These are phyloP conservation scores for Solanum paucissectum DNA, from an alignment of 257 asterid species.

Conservation along the genomic window DNA sequence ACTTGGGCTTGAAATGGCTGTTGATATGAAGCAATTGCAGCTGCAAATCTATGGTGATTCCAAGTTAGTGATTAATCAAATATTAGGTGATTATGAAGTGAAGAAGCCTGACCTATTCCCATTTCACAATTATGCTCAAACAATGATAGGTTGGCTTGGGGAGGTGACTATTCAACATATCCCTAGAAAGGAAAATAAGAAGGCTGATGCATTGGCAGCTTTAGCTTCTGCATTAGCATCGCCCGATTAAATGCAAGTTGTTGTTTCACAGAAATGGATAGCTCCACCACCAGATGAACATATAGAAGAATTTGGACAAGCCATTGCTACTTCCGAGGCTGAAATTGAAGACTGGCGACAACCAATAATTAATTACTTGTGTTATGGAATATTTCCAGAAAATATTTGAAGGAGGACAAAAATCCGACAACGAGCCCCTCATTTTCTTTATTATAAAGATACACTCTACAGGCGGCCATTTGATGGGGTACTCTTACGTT, in stretches of 20 bases:
- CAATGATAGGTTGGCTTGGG: background rate
- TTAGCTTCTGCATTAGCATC: background rate
- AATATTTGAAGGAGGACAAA: rapidly evolving
- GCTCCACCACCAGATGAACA: too few species aligned
- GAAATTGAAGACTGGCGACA: background rate
- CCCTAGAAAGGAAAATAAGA: background rate
- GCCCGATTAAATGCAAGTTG: background rate
- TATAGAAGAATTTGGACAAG: too few species aligned
- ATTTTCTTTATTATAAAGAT: background rate
- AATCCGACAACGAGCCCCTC: rapidly evolving
- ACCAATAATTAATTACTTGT: background rate
- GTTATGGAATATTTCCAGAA: too few species aligned
- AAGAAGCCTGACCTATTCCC: background rate
- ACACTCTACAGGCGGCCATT: too few species aligned
- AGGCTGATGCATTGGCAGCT: background rate
- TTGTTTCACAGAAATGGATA: too few species aligned
- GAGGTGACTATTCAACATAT: background rate
- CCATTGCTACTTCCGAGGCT: background rate
- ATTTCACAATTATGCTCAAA: too few species aligned
- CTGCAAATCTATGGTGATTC: too few species aligned
- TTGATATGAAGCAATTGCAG: too few species aligned
- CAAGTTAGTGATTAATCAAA: too few species aligned
- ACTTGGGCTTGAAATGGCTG: too few species aligned
- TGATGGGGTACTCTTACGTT: background rate
- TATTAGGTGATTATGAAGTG: too few species aligned